A percentile compares a stretch with the other conserved stretches of the same genome.
Conservation (phyloP, 768 basidiomycete genomes). For the Boletus rubroflammeus region DNA sequence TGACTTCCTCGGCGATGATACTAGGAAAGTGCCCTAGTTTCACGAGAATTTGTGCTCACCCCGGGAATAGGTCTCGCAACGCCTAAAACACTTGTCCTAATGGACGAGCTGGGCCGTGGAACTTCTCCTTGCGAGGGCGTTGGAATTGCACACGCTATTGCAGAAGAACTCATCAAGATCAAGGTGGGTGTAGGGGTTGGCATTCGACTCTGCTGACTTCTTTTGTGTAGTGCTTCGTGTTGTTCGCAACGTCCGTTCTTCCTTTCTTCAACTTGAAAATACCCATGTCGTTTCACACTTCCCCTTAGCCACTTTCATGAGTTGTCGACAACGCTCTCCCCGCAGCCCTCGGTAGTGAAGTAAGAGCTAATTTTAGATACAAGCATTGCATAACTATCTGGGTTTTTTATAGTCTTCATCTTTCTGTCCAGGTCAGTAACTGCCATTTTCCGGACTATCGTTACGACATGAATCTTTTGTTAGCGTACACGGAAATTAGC, state of each 20-base stretch:
- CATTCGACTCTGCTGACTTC: not conserved
- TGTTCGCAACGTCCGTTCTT: conserved; percentile 78
- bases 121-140: conserved; percentile 82
- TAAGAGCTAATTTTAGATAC: conserved; percentile 33
- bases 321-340: conserved; percentile 68
- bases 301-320: conserved; percentile 70
- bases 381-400: not conserved
- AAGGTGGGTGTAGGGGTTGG: conserved; percentile 47
- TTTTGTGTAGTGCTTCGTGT: conserved; percentile 63
- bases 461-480: not conserved
- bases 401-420: conserved; percentile 57
- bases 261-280: not conserved
- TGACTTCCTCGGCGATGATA: conserved; percentile 91
- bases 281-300: conserved; percentile 1
- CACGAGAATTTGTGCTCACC: not conserved
- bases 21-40: conserved; percentile 45
- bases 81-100: conserved; percentile 66
- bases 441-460: not conserved
- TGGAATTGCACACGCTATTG: conserved; percentile 82
- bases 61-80: conserved; percentile 58
- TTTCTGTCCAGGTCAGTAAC: conserved; percentile 65
- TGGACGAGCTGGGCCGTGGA: conserved; percentile 93
- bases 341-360: conserved; percentile 79
- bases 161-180: conserved; percentile 65
- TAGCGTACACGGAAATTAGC: conserved; percentile 54